Percentiles rank a stretch among this genome's conserved stretches.
These are phyloP conservation scores for Gnaphalium uliginosum DNA, from an alignment of 129 eudicot species.

Conservation along the genomic window DNA sequence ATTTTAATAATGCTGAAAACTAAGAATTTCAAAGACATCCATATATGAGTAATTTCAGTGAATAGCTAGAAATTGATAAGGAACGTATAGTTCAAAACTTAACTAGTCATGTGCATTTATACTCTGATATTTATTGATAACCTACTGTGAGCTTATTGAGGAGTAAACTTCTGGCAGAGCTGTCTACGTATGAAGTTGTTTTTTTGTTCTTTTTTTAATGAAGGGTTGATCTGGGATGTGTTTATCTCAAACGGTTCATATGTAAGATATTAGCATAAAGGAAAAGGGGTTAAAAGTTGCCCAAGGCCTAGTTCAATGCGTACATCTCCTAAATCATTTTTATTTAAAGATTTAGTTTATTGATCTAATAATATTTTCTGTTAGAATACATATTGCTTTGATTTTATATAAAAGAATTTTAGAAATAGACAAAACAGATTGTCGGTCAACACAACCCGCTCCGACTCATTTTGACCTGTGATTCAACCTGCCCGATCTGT, in stretches of 20 bases:
- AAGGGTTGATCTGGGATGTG: too few species aligned
- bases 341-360: too few species aligned
- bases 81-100: background rate
- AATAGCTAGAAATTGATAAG: background rate
- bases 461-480: background rate
- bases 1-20: background rate
- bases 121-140: background rate
- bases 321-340: too few species aligned
- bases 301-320: too few species aligned
- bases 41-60: background rate
- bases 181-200: background rate
- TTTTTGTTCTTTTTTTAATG: too few species aligned
- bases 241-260: too few species aligned
- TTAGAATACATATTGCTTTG: too few species aligned
- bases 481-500: background rate
- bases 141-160: background rate
- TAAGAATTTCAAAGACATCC: background rate
- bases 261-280: too few species aligned
- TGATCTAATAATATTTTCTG: too few species aligned
- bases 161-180: background rate
- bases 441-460: background rate
- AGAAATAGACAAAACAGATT: background rate
- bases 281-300: too few species aligned
- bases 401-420: background rate
- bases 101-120: background rate